phyloP scores from a whole-genome alignment of 768 basidiomycete species.

The Lactifluus subvellereus region DNA sequence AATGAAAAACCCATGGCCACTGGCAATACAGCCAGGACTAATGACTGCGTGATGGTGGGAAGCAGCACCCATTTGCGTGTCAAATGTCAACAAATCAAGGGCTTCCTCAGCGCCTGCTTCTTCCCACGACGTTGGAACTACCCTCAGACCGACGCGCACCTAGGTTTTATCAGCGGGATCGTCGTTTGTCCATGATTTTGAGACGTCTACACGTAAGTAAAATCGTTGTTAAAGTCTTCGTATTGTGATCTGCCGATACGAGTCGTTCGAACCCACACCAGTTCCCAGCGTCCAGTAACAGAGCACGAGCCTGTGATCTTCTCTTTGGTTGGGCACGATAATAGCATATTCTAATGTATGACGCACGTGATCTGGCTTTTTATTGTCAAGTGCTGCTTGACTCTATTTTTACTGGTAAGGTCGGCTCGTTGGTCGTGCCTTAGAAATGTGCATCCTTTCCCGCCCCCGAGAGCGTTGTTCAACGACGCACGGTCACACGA shows the following conservation, averaged over 20 bases:
- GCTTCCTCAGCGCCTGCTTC: neutral
- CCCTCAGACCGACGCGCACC: neutral
- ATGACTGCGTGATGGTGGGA: too few species aligned
- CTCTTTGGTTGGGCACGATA: neutral
- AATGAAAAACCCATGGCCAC: neutral
- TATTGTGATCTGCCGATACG: slow-evolving; percentile 2
- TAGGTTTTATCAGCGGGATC: neutral
- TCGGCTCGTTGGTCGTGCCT: neutral
- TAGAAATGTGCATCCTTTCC: neutral
- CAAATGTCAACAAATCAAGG: too few species aligned
- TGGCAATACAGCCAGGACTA: too few species aligned
- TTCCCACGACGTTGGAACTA: neutral
- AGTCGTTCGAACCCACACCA: neutral
- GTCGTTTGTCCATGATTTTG: neutral
- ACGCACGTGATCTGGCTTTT: neutral
- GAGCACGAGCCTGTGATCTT: neutral
- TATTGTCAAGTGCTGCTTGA: neutral
- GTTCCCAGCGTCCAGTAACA: neutral
- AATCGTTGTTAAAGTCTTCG: neutral
- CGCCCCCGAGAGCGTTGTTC: neutral
- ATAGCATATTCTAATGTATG: neutral
- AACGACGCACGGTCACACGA: neutral
- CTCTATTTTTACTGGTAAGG: neutral
- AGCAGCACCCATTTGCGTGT: too few species aligned
- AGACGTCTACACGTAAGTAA: neutral